A percentile compares a stretch with the other conserved stretches of the same genome.
phyloP scores from a whole-genome alignment of 305 asterid species.

The Solanum chacoense region DNA sequence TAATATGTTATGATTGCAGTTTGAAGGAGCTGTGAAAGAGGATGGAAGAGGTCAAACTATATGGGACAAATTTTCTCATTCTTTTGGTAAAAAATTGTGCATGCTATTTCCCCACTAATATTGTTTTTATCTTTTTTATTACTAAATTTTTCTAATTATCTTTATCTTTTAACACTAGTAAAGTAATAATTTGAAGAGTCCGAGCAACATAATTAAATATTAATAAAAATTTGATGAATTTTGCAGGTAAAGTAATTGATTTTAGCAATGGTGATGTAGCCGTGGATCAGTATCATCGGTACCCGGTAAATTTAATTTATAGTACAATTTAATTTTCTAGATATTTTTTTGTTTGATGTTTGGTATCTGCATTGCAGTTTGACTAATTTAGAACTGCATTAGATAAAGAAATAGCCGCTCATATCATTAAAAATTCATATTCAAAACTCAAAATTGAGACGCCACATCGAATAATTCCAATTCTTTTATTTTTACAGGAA shows the following conservation, averaged over 20 bases:
- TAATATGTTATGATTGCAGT: constrained; percentile 20
- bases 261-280: constrained; percentile 79
- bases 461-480: background rate
- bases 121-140: background rate
- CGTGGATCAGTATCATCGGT: constrained; percentile 62
- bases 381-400: too few species aligned
- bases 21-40: constrained; percentile 85
- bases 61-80: constrained; percentile 86
- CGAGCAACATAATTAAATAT: background rate
- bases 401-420: too few species aligned
- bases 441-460: background rate
- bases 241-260: constrained; percentile 64
- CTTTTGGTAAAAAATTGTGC: background rate
- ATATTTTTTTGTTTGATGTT: too few species aligned
- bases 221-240: background rate
- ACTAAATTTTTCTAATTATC: background rate
- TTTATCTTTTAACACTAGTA: background rate
- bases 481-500: constrained; percentile 24
- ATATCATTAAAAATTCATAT: too few species aligned
- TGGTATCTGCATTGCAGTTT: too few species aligned
- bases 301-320: constrained; percentile 22
- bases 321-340: too few species aligned
- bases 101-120: background rate
- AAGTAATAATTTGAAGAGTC: background rate
- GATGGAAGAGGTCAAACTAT: constrained; percentile 79